These are phyloP conservation scores for Aegilops longissima DNA, from an alignment of 176 grass and related monocot species.

Conservation along the genomic window DNA sequence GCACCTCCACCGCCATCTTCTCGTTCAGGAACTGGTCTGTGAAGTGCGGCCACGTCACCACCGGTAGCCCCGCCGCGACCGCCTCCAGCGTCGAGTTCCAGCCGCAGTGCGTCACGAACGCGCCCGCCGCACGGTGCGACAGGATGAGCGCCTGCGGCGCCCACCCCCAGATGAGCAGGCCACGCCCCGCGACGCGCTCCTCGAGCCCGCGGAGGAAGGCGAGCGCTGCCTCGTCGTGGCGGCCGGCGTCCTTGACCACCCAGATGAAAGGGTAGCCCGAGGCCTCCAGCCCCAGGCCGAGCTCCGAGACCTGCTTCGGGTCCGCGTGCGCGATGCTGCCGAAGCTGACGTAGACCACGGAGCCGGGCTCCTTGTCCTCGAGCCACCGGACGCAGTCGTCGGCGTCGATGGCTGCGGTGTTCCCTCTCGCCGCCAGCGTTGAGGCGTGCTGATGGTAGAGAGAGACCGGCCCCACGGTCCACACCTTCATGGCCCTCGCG, in stretches of 20 bases:
- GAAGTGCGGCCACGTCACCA: slow-evolving; percentile 69
- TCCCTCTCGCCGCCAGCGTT: background rate
- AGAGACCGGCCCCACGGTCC: slow-evolving; percentile 34
- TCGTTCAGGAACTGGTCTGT: slow-evolving; percentile 64
- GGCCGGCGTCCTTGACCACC: slow-evolving; percentile 5
- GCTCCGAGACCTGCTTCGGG: slow-evolving; percentile 31
- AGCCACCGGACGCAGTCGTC: slow-evolving; percentile 43
- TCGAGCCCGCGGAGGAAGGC: background rate
- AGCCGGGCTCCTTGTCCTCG: slow-evolving; percentile 23
- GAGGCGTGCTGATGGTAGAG: slow-evolving; percentile 29
- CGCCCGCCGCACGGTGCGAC: slow-evolving; percentile 49
- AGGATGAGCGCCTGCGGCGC: slow-evolving; percentile 74
- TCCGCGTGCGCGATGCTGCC: slow-evolving; percentile 36
- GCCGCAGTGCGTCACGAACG: slow-evolving; percentile 78
- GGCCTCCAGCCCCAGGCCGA: slow-evolving; percentile 38
- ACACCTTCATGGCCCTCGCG: slow-evolving; percentile 33
- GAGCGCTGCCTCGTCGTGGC: background rate
- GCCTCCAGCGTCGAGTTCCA: slow-evolving; percentile 84
- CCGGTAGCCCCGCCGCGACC: slow-evolving; percentile 39
- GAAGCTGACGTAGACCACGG: slow-evolving; percentile 58
- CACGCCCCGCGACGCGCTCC: slow-evolving; percentile 19
- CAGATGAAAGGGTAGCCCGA: slow-evolving; percentile 36
- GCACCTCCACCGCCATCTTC: slow-evolving; percentile 63
- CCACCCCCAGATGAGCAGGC: slow-evolving; percentile 52
- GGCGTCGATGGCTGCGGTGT: background rate